Base-by-base conservation (phyloP, 2,329 filamentous ascomycete genomes). In the Acrodontium crateriforme region DNA sequence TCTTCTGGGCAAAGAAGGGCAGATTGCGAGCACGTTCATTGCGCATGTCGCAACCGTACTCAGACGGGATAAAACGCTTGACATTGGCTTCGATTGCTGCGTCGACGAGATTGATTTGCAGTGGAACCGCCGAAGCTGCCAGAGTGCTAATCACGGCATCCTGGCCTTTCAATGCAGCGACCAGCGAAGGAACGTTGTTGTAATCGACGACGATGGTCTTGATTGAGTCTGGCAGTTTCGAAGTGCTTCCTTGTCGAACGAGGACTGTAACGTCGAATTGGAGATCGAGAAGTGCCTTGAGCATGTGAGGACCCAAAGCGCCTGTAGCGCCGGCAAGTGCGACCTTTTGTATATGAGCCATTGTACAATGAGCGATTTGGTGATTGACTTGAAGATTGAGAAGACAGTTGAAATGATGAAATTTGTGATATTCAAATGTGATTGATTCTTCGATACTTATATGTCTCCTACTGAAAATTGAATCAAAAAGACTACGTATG, bases 221-320 rank as follows among this genome's bases (percentile, higher is more conserved):
- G 24, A 53, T 42, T 21, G 37, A 41, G 14, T 50, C 24, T 21
- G 44, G 38, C 7, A 43, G 24, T 1, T 37, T 41, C 30, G 48
- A 40, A 14, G 30, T 45, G 28, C 39, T 24, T 27, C 28, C 16
- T n/a, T 41, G 26, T n/a, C 51, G 49, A 3, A 45, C 46, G 20
- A 55, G 42, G 21, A 49, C 44, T 5, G 49, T 53, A 30, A 53
- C 40, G 23, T 37, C 39, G 38, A 55, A 51, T 8, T 51, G 50
- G 9, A 47, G 40, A 2, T 53, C 41, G 19, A 61, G 44, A 23
- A 67, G 58, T 3, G 50, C 49, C 9, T 55, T 35, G 17, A 64
- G 40, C 16, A 65, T 42, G 8, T 48, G 37, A 3, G 51, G 48
- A 2, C 60, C 60, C 8, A 63, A 47, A 30, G 58, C 59, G 18